Conservation (phyloP, 345 rosid genomes). For the Arabis alpina region DNA sequence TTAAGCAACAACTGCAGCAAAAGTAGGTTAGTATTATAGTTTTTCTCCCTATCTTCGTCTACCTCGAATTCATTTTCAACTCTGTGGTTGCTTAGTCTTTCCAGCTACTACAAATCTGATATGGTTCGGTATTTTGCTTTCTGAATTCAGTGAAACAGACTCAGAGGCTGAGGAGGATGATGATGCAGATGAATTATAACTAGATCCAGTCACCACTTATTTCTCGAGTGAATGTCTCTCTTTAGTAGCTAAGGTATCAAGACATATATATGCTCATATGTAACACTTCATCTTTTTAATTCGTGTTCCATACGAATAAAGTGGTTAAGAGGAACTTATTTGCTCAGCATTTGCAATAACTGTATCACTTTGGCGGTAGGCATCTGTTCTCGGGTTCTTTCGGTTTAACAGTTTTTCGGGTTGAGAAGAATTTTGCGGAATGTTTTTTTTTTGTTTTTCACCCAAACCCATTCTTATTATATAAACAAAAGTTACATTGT, state of each 20-base stretch:
- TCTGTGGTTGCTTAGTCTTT: not conserved
- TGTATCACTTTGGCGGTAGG: too few species aligned
- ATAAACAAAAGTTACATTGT: too few species aligned
- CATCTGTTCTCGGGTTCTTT: too few species aligned
- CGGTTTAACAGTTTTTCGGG: too few species aligned
- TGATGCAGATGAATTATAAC: constrained; percentile 38
- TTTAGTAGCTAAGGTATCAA: constrained; percentile 12
- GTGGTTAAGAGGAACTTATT: too few species aligned
- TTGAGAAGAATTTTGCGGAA: too few species aligned
- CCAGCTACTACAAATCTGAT: not conserved
- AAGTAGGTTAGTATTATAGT: constrained; percentile 53
- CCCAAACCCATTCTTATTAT: too few species aligned
- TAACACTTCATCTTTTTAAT: not conserved
- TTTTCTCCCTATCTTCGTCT: not conserved
- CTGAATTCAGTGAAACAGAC: constrained; percentile 26
- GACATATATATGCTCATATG: not conserved
- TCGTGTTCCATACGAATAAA: too few species aligned
- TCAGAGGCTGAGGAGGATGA: constrained; percentile 39
- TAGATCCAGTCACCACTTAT: constrained; percentile 2
- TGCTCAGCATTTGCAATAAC: too few species aligned
- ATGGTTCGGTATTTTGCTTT: constrained; percentile 12
- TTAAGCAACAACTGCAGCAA: constrained; percentile 73
- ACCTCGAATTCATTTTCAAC: not conserved
- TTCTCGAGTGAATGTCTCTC: not conserved
- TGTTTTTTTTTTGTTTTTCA: too few species aligned